A percentile compares a stretch with the other conserved stretches of the same genome.
These are phyloP conservation scores for Pseudogymnoascus sp. DNA, from an alignment of 2,329 filamentous ascomycete species.

Conservation along the genomic window DNA sequence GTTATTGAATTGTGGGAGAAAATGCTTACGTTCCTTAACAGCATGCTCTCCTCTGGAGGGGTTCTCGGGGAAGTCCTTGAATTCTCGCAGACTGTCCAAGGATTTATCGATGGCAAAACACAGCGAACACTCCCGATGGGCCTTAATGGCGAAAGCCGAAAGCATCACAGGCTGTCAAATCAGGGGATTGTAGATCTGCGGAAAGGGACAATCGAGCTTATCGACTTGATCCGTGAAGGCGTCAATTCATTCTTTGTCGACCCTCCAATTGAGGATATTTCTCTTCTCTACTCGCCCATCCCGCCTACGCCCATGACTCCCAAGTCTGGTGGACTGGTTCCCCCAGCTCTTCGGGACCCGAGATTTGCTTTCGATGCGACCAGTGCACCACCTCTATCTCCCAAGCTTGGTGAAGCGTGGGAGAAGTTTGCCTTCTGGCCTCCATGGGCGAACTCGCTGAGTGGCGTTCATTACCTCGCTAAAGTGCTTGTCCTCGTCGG, in stretches of 20 bases:
- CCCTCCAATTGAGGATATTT: constrained; percentile 83
- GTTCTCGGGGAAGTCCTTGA: constrained; percentile 83
- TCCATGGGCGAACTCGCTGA: constrained; percentile 82
- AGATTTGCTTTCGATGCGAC: constrained; percentile 73
- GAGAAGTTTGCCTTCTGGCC: constrained; percentile 96
- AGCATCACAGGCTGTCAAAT: constrained; percentile 70
- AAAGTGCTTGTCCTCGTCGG: constrained; percentile 76
- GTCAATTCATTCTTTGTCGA: constrained; percentile 78
- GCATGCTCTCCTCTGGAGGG: constrained; percentile 68
- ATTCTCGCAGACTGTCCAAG: constrained; percentile 87
- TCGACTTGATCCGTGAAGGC: constrained; percentile 71
- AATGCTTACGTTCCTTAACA: constrained; percentile 63
- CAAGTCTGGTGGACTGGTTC: constrained; percentile 42
- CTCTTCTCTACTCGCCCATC: constrained; percentile 73
- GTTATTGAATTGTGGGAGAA: constrained; percentile 92
- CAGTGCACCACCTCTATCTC: constrained; percentile 67
- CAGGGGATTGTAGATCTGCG: constrained; percentile 64
- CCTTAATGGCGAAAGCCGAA: constrained; percentile 69
- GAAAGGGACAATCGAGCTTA: constrained; percentile 71
- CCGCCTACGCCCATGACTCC: constrained; percentile 63
- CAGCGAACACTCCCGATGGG: constrained; percentile 72
- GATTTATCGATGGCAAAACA: constrained; percentile 79
- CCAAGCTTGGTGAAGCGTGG: constrained; percentile 75
- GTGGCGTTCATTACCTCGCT: constrained; percentile 82
- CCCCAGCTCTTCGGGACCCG: constrained; percentile 55